Base-by-base conservation (phyloP, 75 land plant genomes). In the Pseudotsuga menziesii region DNA sequence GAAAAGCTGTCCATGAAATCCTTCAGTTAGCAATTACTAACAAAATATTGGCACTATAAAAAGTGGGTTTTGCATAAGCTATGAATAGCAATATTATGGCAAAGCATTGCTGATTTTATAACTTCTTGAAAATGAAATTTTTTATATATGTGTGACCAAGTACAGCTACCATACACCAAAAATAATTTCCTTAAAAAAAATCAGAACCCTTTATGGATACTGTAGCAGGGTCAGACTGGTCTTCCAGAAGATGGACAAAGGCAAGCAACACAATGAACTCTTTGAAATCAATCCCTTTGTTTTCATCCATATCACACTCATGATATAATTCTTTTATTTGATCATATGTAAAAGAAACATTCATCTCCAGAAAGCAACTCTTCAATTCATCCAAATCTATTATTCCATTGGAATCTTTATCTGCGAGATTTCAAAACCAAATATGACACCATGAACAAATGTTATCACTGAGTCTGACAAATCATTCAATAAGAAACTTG, bases 251-350 rank as follows among this genome's bases (percentile, higher is more conserved):
- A 82, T 89, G 91, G 54, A 97, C 93, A 32, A 97, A 87, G 81
- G 98, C 90, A 44, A 97, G 87, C 74, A 97, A 86, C 20, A 97
- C 95, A 79, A 97, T 91, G 80, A 97, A 94, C 85, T 97, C 99
- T 83, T 94, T 97, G 85, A 97, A 97, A 64, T 94, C 89, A 72
- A 97, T 89, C 16, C 91, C 98, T 82, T 83, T 85, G 76, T 83
- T 89, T 29, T 86, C 88, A 83, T 89, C 81, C 77, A 94, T 91
- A 83, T 97, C 98, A 82, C 99, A 95, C 48, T 94, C 99, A 76
- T 85, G 76, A 82, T 91, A 97, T 23, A 97, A 88, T 61, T 89
- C 98, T 74, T 78, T 78, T 3, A 97, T 87, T 73, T 97, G 98
- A 60, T 92, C 91, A 56, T 94, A 88, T 2, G 93, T 76, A 59